Percentiles rank a stretch among this genome's conserved stretches.
phyloP scores from a whole-genome alignment of 495 filamentous ascomycete genomes.

The Tirmania nivea region DNA sequence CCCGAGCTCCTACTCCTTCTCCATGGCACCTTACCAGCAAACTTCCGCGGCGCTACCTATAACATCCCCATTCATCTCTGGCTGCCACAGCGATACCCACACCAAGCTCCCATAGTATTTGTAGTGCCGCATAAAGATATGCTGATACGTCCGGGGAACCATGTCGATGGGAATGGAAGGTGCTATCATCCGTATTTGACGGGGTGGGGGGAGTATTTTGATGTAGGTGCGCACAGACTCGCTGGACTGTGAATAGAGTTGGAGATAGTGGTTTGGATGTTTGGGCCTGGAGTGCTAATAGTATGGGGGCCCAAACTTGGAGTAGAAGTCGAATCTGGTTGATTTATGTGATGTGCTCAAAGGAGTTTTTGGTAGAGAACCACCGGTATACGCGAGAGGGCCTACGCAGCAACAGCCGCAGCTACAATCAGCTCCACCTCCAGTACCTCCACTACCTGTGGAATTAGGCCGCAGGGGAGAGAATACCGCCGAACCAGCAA shows the following conservation, averaged over 20 bases:
- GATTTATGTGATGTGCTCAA: slow-evolving; percentile 66
- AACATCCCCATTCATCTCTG: slow-evolving; percentile 82
- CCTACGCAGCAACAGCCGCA: slow-evolving; percentile 29
- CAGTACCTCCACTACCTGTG: slow-evolving; percentile 47
- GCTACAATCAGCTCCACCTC: slow-evolving; percentile 33
- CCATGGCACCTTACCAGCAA: slow-evolving; percentile 64
- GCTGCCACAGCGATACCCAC: slow-evolving; percentile 86
- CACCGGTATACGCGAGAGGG: slow-evolving; percentile 60
- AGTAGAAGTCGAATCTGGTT: slow-evolving; percentile 54
- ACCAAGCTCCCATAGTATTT: slow-evolving; percentile 64
- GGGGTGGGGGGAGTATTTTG: slow-evolving; percentile 71
- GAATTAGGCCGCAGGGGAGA: slow-evolving; percentile 26
- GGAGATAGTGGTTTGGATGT: too few species aligned
- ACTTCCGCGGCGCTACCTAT: slow-evolving; percentile 74
- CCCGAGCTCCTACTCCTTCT: slow-evolving; percentile 76
- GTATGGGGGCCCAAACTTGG: slow-evolving; percentile 4
- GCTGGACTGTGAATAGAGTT: neutral
- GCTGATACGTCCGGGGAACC: slow-evolving; percentile 73
- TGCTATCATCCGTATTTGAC: slow-evolving; percentile 92
- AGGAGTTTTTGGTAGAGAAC: slow-evolving; percentile 83
- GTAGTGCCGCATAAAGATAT: slow-evolving; percentile 76
- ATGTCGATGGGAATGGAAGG: slow-evolving; percentile 83
- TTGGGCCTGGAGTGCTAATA: too few species aligned
- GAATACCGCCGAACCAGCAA: slow-evolving; percentile 10
- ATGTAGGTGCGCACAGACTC: slow-evolving; percentile 35